These are phyloP conservation scores for Aspergillus brunneoviolaceus DNA, from an alignment of 2,329 filamentous ascomycete genomes.

Conservation along the genomic window DNA sequence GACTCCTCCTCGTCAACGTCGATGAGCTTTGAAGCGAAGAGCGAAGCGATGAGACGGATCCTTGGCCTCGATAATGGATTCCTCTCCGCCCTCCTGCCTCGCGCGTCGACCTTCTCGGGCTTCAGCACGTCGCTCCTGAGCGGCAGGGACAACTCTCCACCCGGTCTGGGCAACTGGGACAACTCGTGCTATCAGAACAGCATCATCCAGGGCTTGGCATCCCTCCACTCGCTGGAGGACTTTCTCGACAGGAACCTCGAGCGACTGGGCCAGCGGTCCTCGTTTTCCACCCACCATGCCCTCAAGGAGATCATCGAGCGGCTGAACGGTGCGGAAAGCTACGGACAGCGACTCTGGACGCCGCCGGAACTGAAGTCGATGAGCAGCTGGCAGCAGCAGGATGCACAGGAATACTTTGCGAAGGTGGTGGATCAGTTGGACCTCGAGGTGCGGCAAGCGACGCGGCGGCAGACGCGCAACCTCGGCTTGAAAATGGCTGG, in stretches of 20 bases:
- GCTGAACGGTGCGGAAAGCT: constrained; percentile 68
- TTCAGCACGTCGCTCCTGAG: constrained; percentile 50
- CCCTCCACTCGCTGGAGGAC: constrained; percentile 66
- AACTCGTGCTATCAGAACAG: constrained; percentile 99
- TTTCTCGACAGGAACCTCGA: constrained; percentile 58
- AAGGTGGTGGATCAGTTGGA: constrained; percentile 85
- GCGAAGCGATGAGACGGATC: constrained; percentile 63
- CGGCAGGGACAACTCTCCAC: constrained; percentile 36
- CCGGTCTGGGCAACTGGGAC: constrained; percentile 83
- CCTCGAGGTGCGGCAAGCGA: constrained; percentile 64
- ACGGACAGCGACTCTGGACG: constrained; percentile 78
- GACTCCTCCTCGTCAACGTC: constrained; percentile 38
- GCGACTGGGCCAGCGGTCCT: constrained; percentile 36
- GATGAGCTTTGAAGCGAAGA: constrained; percentile 55
- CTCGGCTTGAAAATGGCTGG: constrained; percentile 42
- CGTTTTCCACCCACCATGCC: constrained; percentile 51
- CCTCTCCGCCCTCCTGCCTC: constrained; percentile 58
- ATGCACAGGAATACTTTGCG: constrained; percentile 95
- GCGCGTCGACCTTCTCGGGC: constrained; percentile 55
- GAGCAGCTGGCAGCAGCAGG: constrained; percentile 94
- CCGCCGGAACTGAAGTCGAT: constrained; percentile 80
- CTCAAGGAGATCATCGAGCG: constrained; percentile 67
- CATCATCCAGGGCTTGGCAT: constrained; percentile 79
- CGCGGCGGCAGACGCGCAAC: constrained; percentile 44
- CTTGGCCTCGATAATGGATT: constrained; percentile 61